Base-by-base conservation (phyloP, 2,329 filamentous ascomycete species). In the Colletotrichum melonis region DNA sequence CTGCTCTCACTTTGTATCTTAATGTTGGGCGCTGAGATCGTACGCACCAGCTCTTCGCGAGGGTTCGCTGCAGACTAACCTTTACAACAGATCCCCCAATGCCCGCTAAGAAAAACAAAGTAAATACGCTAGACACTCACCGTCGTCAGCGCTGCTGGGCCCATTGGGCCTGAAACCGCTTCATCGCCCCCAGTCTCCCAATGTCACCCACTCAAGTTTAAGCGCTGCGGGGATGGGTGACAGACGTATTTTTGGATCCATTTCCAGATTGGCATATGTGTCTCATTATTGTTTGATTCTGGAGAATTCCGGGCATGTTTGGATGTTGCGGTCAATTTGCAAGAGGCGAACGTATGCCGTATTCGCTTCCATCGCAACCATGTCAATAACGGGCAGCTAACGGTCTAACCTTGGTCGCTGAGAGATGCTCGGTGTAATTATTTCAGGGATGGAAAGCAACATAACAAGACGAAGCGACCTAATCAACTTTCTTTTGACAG, bases 221-320 rank as follows among this genome's bases (percentile, higher is more conserved):
- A 63, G 64, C 52, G 57, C 69, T 67, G 65, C 52, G 58, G 54
- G 64, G 54, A 49, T 24, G 5, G 62, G 35, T 19, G 22, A 9
- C 32, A 62, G 42, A 49, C 11, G 19, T 70, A 59, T 70, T 70
- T 70, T 60, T 35, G 70, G 32, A 4, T 35, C 14, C 22, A 12
- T 16, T 52, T 22, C 42, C 55, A 35, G 67, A 66, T 65, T 64
- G 60, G 38, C 70, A 65, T 73, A 62, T 65, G 60, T 57, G 70
- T 73, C 59, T 70, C 67, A 70, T 73, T 62, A 57, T 70, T 30
- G 70, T 73, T 70, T 73, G 67, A 70, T 60, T 62, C 32, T 19
- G 57, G 60, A 28, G 49, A 65, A 60, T 56, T 26, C 66, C 38
- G 58, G 56, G 12, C 52, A 22, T 19, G 49, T 28, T n/a, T 42